These are phyloP conservation scores for Fraxinus excelsior DNA, from an alignment of 257 asterid species.

Conservation along the genomic window DNA sequence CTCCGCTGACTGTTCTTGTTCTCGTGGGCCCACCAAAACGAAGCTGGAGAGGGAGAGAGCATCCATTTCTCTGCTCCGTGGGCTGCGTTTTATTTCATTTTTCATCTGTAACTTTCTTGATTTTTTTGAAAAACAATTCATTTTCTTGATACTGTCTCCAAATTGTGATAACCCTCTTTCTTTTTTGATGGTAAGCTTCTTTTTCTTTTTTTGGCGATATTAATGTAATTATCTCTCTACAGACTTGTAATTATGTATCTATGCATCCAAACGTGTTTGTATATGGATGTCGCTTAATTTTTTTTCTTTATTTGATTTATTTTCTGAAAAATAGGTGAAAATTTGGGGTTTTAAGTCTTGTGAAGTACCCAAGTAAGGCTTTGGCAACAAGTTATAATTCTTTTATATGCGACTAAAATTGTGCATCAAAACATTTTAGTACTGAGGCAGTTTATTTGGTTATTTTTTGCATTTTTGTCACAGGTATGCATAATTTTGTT, in stretches of 20 bases:
- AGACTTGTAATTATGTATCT: neutral
- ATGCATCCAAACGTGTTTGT: conserved; percentile 11
- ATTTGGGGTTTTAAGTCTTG: conserved; percentile 11
- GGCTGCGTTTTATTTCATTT: conserved; percentile 26
- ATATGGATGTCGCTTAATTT: conserved; percentile 22
- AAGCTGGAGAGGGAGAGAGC: conserved; percentile 19
- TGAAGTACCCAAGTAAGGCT: conserved; percentile 15
- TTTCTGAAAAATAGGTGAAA: neutral
- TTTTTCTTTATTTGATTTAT: neutral
- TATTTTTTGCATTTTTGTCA: neutral
- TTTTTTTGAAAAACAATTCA: neutral
- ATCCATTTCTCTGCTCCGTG: conserved; percentile 11
- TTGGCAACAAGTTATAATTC: neutral
- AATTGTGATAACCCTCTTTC: conserved; percentile 22
- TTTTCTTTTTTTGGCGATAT: neutral
- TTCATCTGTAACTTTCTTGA: conserved; percentile 5
- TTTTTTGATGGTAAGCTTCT: conserved; percentile 30
- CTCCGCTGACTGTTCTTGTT: conserved; percentile 33
- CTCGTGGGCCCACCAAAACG: conserved; percentile 29
- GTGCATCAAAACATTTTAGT: neutral
- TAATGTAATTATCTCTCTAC: neutral
- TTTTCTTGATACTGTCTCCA: conserved; percentile 17
- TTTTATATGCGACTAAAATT: neutral
- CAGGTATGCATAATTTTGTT: neutral
- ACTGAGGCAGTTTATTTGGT: conserved; percentile 8